phyloP scores from a whole-genome alignment of 2,329 filamentous ascomycete species.

The Rhinocladiella mackenziei region DNA sequence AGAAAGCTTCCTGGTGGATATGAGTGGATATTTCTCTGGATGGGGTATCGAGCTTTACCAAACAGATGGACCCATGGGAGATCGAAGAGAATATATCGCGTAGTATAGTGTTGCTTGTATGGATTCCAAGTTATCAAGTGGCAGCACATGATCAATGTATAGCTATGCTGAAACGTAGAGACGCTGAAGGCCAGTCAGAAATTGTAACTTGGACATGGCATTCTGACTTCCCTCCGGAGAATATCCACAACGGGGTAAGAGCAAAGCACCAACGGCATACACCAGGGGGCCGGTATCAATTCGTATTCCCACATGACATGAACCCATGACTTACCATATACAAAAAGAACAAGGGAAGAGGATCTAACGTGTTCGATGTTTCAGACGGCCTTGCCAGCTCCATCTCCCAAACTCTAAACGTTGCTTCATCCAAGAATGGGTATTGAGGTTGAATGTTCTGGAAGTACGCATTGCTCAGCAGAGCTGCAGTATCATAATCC shows the following conservation, averaged over 20 bases:
- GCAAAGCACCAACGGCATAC: conserved; percentile 29
- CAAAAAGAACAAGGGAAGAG: conserved; percentile 1
- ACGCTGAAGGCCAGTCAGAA: conserved; percentile 10
- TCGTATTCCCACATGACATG: background rate
- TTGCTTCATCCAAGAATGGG: conserved; percentile 30
- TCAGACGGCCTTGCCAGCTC: conserved; percentile 4
- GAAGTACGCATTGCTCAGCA: conserved; percentile 30
- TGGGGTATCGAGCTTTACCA: conserved; percentile 28
- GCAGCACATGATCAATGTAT: conserved; percentile 24
- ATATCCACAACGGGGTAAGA: conserved; percentile 21
- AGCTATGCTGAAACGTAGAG: conserved; percentile 23
- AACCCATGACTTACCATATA: background rate
- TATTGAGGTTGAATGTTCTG: conserved; percentile 29
- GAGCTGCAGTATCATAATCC: conserved; percentile 13
- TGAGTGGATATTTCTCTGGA: background rate
- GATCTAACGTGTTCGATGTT: background rate
- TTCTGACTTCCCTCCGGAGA: conserved; percentile 17
- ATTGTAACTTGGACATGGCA: background rate
- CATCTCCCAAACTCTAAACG: conserved; percentile 29
- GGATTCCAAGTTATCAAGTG: conserved; percentile 32
- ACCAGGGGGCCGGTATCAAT: conserved; percentile 20
- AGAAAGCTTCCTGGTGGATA: conserved; percentile 31
- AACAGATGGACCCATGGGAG: conserved; percentile 29
- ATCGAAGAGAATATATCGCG: conserved; percentile 32
- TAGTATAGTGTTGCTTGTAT: conserved; percentile 36